Percentiles rank a stretch among this genome's conserved stretches.
These are phyloP conservation scores for Pyrenophora seminiperda DNA, from an alignment of 2,329 filamentous ascomycete species.

Conservation along the genomic window DNA sequence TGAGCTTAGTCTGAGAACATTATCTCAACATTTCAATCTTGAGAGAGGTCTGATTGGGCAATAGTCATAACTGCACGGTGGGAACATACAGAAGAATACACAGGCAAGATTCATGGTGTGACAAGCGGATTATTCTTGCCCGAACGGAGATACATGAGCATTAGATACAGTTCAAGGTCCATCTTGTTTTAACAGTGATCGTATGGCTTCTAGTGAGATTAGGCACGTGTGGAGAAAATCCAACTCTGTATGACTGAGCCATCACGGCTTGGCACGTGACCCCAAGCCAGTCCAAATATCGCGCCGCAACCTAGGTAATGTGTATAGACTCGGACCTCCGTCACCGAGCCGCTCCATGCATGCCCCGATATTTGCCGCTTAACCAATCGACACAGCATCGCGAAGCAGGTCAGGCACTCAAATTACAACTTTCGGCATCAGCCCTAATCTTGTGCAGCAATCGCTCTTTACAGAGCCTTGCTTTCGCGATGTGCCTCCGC, in stretches of 20 bases:
- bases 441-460: constrained; percentile 52
- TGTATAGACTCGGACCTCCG: constrained; percentile 16
- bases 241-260: neutral
- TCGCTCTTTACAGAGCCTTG: constrained; percentile 75
- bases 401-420: constrained; percentile 53
- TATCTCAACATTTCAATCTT: neutral
- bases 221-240: neutral
- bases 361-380: constrained; percentile 54
- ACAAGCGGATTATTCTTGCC: constrained; percentile 14
- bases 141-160: constrained; percentile 16
- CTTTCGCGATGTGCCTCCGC: constrained; percentile 62
- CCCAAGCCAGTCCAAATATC: constrained; percentile 20
- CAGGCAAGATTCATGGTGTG: constrained; percentile 39
- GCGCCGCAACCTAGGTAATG: constrained; percentile 8
- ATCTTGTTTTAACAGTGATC: neutral
- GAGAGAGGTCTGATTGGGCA: neutral
- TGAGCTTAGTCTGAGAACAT: constrained; percentile 12
- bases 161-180: neutral
- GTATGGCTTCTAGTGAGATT: no score
- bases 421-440: neutral
- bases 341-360: constrained; percentile 42
- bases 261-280: constrained; percentile 27
- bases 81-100: constrained; percentile 30
- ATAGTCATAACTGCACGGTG: constrained; percentile 8
- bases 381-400: constrained; percentile 57